Base-by-base conservation (phyloP, 108 stramenopile genomes). In the Cyclotella atomus region DNA sequence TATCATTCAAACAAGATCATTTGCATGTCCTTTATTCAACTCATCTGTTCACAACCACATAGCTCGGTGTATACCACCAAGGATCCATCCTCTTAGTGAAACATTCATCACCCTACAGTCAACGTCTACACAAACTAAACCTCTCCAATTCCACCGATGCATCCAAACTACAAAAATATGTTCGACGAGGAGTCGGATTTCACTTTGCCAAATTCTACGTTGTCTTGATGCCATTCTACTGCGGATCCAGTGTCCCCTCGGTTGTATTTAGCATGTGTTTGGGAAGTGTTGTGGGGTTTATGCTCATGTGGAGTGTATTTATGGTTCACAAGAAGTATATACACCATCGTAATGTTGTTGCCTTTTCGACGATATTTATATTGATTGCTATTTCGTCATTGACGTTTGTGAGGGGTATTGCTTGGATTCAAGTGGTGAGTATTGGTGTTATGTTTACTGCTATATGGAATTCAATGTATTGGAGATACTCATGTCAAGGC, bases 151-250 rank as follows among this genome's bases (percentile, higher is more conserved):
- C 15, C 0, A 24, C 56, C 30, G 32, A 70, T 52, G 27, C 63
- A 29, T 23, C 29, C 9, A 62, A 62, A 16, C 47, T 80, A 21
- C 35, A 59, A 30, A 23, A 19, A 15, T 49, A 63, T 57, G 79
- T 73, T n/a, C 50, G 71, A 0, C 0, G 67, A 0, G 79, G 79
- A 2, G 71, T 80, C 1, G 47, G 60, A 23, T 81, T 81, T 44
- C 79, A 81, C 32, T 81, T 81, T 57, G 38, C 73, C 23, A 81
- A 81, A 65, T 74, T 81, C 44, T 74, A 74, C 68, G 56, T 81
- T 23, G 32, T 77, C 33, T 46, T 79, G 1, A 65, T 79, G 70
- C 77, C 77, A 29, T 80, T 80, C 44, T 80, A 80, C 36, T 80
- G 79, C 30, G 79, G 79, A 17, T 55, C 54, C 24, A 72, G 68